A percentile compares a stretch with the other conserved stretches of the same genome.
These are phyloP conservation scores for Coemansia sp. DNA, from an alignment of 192 early-diverging fungal species.

Conservation along the genomic window DNA sequence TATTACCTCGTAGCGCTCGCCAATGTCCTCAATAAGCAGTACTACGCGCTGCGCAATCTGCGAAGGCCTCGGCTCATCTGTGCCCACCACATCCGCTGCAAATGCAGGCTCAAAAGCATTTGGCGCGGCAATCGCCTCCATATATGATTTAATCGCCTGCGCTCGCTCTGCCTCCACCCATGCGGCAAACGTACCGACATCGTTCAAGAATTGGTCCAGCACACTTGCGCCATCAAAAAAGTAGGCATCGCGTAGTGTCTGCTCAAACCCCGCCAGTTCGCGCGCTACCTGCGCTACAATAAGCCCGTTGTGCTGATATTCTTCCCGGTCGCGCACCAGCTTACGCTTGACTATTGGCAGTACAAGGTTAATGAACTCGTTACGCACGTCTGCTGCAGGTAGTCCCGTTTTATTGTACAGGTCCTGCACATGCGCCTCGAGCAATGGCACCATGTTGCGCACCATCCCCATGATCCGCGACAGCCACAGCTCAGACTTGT, in stretches of 20 bases:
- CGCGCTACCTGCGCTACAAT: constrained; percentile 65
- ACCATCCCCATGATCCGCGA: constrained; percentile 60
- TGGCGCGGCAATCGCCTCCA: constrained; percentile 59
- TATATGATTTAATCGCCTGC: constrained; percentile 61
- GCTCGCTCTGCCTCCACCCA: constrained; percentile 71
- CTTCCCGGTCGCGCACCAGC: constrained; percentile 54
- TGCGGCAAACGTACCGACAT: constrained; percentile 59
- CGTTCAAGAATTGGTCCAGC: constrained; percentile 57
- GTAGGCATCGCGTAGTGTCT: constrained; percentile 63
- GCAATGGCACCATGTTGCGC: constrained; percentile 62
- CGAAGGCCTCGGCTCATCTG: constrained; percentile 60
- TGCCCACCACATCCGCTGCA: constrained; percentile 50
- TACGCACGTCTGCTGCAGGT: constrained; percentile 57
- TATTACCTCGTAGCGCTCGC: constrained; percentile 60
- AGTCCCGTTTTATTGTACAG: constrained; percentile 55
- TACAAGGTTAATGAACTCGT: constrained; percentile 65
- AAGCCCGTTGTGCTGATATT: constrained; percentile 57
- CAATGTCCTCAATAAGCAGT: constrained; percentile 62
- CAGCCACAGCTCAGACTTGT: constrained; percentile 84
- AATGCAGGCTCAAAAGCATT: constrained; percentile 64
- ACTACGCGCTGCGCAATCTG: constrained; percentile 61
- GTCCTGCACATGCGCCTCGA: constrained; percentile 63
- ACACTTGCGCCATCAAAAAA: constrained; percentile 42
- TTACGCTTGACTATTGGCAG: constrained; percentile 59
- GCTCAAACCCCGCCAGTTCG: constrained; percentile 68